Evolutionary conservation across 352 stramenopile species (phyloP).

Genomic region (Globisporangium paroecandrum): DNA sequence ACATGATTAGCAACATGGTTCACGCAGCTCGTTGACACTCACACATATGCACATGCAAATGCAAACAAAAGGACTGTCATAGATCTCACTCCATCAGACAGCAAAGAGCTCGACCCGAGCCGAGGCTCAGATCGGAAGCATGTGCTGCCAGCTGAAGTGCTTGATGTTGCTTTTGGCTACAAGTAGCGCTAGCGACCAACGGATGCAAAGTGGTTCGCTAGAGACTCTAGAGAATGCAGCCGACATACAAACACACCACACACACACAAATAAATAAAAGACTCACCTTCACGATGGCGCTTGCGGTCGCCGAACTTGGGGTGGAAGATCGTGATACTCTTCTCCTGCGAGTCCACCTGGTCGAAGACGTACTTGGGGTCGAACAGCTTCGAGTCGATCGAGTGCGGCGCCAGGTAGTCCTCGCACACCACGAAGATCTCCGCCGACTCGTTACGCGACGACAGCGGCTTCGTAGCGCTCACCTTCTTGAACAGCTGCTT

Average conservation of each 20-base stretch:
- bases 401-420: constrained; percentile 94
- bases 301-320: constrained; percentile 96
- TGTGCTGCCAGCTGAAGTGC: constrained; percentile 52
- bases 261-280: constrained; percentile 13
- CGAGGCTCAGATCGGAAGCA: constrained; percentile 25
- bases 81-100: constrained; percentile 69
- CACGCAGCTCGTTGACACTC: background rate
- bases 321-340: constrained; percentile 96
- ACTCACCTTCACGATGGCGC: constrained; percentile 90
- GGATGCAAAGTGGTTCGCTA: constrained; percentile 59
- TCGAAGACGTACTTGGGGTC: constrained; percentile 98
- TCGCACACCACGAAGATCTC: constrained; percentile 99
- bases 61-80: constrained; percentile 58
- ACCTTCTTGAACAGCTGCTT: constrained; percentile 99
- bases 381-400: constrained; percentile 97
- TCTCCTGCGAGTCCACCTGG: constrained; percentile 86
- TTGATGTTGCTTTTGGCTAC: constrained; percentile 90
- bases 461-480: constrained; percentile 97
- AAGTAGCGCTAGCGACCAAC: constrained; percentile 86
- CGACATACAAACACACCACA: constrained; percentile 32
- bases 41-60: constrained; percentile 15
- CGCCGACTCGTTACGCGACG: constrained; percentile 96
- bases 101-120: constrained; percentile 33
- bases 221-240: constrained; percentile 91
- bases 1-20: constrained; percentile 6